Evolutionary conservation across 352 stramenopile genomes (phyloP).

Genomic region (Phytophthora kernoviae): DNA sequence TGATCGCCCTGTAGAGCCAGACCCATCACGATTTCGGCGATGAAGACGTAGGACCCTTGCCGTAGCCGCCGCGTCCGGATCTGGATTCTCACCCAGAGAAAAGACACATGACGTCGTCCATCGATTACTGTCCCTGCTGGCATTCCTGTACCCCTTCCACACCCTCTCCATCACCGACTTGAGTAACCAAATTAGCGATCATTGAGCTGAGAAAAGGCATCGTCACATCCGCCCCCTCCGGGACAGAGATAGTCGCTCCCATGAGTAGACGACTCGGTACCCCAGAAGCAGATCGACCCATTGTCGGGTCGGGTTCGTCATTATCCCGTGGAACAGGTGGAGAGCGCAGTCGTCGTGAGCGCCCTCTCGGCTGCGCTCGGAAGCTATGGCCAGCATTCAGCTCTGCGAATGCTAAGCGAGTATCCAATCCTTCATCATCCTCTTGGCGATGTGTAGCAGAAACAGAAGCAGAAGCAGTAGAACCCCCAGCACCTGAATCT

Average conservation of each 20-base stretch:
- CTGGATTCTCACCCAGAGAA: slow-evolving; percentile 19
- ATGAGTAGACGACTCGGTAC: slow-evolving; percentile 59
- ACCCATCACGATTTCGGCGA: slow-evolving; percentile 30
- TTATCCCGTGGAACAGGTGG: slow-evolving; percentile 45
- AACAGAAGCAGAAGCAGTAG: background rate
- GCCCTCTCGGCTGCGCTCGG: slow-evolving; percentile 19
- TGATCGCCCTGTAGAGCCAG: slow-evolving; percentile 8
- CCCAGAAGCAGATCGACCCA: slow-evolving; percentile 17
- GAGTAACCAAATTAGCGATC: slow-evolving; percentile 78
- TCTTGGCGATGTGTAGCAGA: background rate
- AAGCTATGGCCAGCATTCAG: background rate
- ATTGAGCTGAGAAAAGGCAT: slow-evolving; percentile 87
- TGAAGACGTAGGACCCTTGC: slow-evolving; percentile 28
- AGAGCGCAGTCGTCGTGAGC: slow-evolving; percentile 7
- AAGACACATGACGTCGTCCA: slow-evolving; percentile 24
- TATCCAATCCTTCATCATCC: background rate
- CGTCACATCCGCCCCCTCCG: slow-evolving; percentile 64
- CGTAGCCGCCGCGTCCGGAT: slow-evolving; percentile 22
- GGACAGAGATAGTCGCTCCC: slow-evolving; percentile 75
- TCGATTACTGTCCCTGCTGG: slow-evolving; percentile 1
- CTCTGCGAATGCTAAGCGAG: slow-evolving; percentile 8
- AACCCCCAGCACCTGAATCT: slow-evolving; percentile 1
- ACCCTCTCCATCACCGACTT: slow-evolving; percentile 33
- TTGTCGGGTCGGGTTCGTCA: slow-evolving; percentile 72
- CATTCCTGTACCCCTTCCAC: slow-evolving; percentile 8